phyloP scores from a whole-genome alignment of 371 early-diverging fungal genomes.

The Quaeritorhiza haematococci region DNA sequence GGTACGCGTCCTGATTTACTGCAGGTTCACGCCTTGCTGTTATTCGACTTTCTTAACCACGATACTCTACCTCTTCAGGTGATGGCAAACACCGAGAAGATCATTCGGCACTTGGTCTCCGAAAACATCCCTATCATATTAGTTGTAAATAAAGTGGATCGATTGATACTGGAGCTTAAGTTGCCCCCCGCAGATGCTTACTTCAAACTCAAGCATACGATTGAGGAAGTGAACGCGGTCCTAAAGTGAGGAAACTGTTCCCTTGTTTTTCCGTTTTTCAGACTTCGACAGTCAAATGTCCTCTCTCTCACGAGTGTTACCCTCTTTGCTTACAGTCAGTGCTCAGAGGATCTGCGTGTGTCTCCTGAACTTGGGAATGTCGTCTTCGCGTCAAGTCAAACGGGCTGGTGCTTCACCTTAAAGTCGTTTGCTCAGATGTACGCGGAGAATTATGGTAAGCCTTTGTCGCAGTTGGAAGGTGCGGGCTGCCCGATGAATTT shows the following conservation, averaged over 20 bases:
- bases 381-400: conserved; percentile 86
- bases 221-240: conserved; percentile 90
- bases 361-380: conserved; percentile 96
- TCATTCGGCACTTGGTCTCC: conserved; percentile 77
- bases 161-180: conserved; percentile 91
- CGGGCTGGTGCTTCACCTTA: conserved; percentile 94
- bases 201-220: conserved; percentile 87
- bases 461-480: too few relatives aligned
- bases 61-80: conserved; percentile 38
- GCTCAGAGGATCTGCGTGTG: conserved; percentile 58
- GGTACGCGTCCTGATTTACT: conserved; percentile 38
- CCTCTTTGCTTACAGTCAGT: conserved; percentile 28
- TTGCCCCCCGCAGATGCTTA: conserved; percentile 95
- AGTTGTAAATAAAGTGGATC: conserved; percentile 94
- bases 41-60: background rate
- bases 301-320: too few relatives aligned
- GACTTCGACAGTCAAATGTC: too few relatives aligned
- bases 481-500: conserved; percentile 1
- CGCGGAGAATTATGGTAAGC: conserved; percentile 49
- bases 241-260: conserved; percentile 36
- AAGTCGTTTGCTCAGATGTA: conserved; percentile 91
- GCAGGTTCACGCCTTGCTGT: background rate
- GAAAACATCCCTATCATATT: conserved; percentile 79
- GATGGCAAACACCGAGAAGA: conserved; percentile 87
- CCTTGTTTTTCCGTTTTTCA: background rate